phyloP scores from a whole-genome alignment of 192 early-diverging fungal species.

The Geranomyces michiganensis region DNA sequence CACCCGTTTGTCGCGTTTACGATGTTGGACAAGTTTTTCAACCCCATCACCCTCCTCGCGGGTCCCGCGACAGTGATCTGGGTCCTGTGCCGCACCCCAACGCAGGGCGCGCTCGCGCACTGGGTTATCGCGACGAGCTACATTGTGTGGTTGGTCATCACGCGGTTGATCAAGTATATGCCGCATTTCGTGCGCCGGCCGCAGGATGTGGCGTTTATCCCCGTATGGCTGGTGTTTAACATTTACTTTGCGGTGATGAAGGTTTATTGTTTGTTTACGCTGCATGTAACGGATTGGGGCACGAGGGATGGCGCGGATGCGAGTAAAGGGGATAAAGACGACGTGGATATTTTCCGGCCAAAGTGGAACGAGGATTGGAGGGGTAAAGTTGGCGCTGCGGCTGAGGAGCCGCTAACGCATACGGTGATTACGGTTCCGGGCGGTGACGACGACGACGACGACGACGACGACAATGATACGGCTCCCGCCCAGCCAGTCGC shows the following conservation, averaged over 20 bases:
- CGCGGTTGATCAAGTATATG: conserved; percentile 64
- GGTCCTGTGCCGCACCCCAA: conserved; percentile 45
- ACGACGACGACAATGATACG: neutral
- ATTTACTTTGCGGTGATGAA: conserved; percentile 70
- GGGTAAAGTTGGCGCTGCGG: conserved; percentile 7
- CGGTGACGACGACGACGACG: no score
- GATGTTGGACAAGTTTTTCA: conserved; percentile 78
- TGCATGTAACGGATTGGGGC: conserved; percentile 66
- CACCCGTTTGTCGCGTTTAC: conserved; percentile 75
- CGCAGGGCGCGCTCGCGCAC: conserved; percentile 11
- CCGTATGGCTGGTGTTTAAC: conserved; percentile 70
- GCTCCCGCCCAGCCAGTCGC: neutral
- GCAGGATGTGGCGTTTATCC: conserved; percentile 64
- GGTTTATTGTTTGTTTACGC: conserved; percentile 70
- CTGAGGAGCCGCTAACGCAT: no score
- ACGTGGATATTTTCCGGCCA: conserved; percentile 33
- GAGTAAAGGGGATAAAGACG: conserved; percentile 20
- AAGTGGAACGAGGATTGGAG: conserved; percentile 19
- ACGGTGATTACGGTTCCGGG: no score
- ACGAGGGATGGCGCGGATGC: conserved; percentile 58
- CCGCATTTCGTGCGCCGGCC: conserved; percentile 69
- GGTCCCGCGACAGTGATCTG: conserved; percentile 64
- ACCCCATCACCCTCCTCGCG: conserved; percentile 68
- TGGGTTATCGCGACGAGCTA: conserved; percentile 68
- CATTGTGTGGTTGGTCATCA: conserved; percentile 65